These are phyloP conservation scores for Saccharomyces pastorianus DNA, from an alignment of 1,139 yeast genomes.

Conservation along the genomic window DNA sequence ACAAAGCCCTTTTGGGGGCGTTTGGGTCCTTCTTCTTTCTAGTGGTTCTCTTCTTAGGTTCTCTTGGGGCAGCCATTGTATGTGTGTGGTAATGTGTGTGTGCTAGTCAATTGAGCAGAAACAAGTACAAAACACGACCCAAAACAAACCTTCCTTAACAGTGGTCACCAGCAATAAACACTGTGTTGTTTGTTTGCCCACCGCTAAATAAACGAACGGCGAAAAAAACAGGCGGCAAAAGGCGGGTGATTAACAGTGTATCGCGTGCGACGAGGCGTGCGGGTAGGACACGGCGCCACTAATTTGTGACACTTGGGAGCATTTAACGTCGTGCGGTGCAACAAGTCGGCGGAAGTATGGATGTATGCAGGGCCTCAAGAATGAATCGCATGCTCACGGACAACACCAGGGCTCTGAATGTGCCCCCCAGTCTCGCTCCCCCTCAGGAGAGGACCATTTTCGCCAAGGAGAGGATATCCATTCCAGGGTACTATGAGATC, in stretches of 20 bases:
- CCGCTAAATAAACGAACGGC: constrained; percentile 1
- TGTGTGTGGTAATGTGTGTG: neutral
- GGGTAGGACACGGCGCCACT: neutral
- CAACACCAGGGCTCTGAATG: neutral
- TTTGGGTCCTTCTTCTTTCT: constrained; percentile 66
- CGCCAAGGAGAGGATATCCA: constrained; percentile 48
- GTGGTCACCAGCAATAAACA: neutral
- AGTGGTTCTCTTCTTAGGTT: constrained; percentile 31
- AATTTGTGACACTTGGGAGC: neutral
- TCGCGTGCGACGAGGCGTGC: constrained; percentile 1
- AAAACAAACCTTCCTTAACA: neutral
- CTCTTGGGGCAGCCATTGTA: constrained; percentile 1
- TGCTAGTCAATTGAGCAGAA: neutral
- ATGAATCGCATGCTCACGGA: neutral
- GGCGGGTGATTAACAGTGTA: neutral
- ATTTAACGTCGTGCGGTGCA: neutral
- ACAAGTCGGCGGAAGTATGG: neutral
- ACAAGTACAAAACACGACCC: neutral
- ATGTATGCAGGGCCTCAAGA: neutral
- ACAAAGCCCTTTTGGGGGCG: constrained; percentile 97
- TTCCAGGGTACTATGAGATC: constrained; percentile 59
- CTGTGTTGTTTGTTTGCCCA: neutral
- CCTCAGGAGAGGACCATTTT: constrained; percentile 25
- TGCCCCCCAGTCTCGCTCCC: neutral
- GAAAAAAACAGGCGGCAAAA: neutral